phyloP scores from a whole-genome alignment of 176 grass and related monocot species.

The Oryza australiensis region DNA sequence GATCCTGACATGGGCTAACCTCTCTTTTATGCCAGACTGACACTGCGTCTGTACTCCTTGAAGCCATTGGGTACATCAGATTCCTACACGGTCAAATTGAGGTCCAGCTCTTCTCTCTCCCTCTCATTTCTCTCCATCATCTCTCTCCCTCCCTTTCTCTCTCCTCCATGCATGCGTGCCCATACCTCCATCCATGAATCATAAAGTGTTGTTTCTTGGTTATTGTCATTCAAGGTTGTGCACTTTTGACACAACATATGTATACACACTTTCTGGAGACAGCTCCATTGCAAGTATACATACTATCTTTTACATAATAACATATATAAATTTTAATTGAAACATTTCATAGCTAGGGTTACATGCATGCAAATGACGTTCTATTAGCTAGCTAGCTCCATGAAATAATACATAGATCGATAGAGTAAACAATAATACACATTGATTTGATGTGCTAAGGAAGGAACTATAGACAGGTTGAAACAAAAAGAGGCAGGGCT shows the following conservation, averaged over 20 bases:
- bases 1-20: slow-evolving; percentile 47
- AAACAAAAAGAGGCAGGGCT: slow-evolving; percentile 52
- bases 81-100: slow-evolving; percentile 99
- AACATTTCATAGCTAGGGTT: background rate
- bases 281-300: background rate
- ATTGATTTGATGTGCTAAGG: background rate
- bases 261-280: slow-evolving; percentile 16
- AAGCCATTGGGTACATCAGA: slow-evolving; percentile 99
- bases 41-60: slow-evolving; percentile 97
- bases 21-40: slow-evolving; percentile 87
- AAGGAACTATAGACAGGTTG: slow-evolving; percentile 36
- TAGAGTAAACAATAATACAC: too few species aligned
- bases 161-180: slow-evolving; percentile 8
- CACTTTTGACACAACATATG: background rate
- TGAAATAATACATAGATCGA: background rate
- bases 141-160: background rate
- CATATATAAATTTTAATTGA: background rate
- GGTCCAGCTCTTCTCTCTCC: slow-evolving; percentile 52
- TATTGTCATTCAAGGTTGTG: background rate
- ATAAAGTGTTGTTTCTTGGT: slow-evolving; percentile 21
- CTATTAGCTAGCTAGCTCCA: background rate
- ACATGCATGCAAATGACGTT: background rate
- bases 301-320: background rate
- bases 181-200: slow-evolving; percentile 27
- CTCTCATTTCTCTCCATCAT: background rate